Conservation (phyloP, 257 asterid species). For the Fraxinus cuspidata region DNA sequence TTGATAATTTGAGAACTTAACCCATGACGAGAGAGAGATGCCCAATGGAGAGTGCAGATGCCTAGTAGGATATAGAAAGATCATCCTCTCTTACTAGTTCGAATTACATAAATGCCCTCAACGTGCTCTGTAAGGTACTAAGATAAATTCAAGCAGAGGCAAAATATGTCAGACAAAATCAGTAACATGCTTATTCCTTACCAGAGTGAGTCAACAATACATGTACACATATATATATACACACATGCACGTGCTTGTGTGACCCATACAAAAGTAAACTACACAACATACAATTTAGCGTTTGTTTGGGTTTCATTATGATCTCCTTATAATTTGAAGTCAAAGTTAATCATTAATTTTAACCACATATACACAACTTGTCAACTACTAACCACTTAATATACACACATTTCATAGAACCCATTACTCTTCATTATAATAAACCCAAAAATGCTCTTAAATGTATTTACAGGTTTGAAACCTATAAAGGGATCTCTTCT, state of each 20-base stretch:
- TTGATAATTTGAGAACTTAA: not conserved
- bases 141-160: not conserved
- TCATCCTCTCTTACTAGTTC: not conserved
- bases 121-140: not conserved
- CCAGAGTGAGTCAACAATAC: not conserved
- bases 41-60: not conserved
- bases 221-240: not conserved
- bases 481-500: not conserved
- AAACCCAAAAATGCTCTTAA: too few species aligned
- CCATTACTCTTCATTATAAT: too few species aligned
- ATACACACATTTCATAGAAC: too few species aligned
- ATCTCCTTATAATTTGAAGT: too few species aligned
- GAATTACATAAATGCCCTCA: not conserved
- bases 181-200: not conserved
- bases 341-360: too few species aligned
- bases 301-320: too few species aligned
- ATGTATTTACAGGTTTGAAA: not conserved
- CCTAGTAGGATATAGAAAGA: not conserved
- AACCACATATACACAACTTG: too few species aligned
- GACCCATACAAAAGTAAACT: not conserved
- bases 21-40: not conserved
- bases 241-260: not conserved
- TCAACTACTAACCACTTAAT: too few species aligned
- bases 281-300: not conserved
- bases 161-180: not conserved